Base-by-base conservation (phyloP, 1,284 basidiomycete genomes). In the Microbotryomycetes sp. region DNA sequence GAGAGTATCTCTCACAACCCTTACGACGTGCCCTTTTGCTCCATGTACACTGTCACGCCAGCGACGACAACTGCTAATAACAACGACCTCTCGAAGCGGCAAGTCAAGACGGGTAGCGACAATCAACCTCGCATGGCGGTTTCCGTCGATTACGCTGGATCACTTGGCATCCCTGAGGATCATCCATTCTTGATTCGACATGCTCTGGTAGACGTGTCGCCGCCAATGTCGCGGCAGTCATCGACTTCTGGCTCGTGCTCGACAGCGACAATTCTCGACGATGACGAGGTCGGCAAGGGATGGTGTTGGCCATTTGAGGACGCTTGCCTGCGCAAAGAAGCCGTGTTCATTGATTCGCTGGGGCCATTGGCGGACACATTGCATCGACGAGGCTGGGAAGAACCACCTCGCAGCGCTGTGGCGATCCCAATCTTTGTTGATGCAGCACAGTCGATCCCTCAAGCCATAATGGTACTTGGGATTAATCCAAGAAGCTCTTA, bases 371-470 rank as follows among this genome's bases (percentile, higher is more conserved):
- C 57, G 19, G 52, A 64, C 25, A 15, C n/a, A 3, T 55, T 68
- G 31, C 55, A 67, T 28, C 50, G 50, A 2, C 60, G 74, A 9
- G 72, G 74, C 0, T 78, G 77, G 77, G 75, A 75, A 29, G 73
- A 75, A 51, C 59, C 76, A 12, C 74, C 77, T 0, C 70, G 66
- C 29, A 71, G 74, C 6, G 78, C 77, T 0, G 70, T 79, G 14
- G 73, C 78, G 3, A 71, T 79, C 3, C 77, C 78, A 0, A 73
- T 79, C 49, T 63, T 67, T 9, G 72, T 72, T 53, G 75, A 76
- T 46, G 67, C 71, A 3, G 74, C 73, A 5, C 72, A 73, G n/a
- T 72, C 65, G 2, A 50, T 75, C 0, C 75, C 77, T 12, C 57
- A 53, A 2, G 71, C 74, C 0, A 71, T 79, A 1, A 60, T 78